Evolutionary conservation across 2,329 filamentous ascomycete genomes (phyloP), one percentile per base, ranked within the genome.

Genomic region (Aspergillus piperis): DNA sequence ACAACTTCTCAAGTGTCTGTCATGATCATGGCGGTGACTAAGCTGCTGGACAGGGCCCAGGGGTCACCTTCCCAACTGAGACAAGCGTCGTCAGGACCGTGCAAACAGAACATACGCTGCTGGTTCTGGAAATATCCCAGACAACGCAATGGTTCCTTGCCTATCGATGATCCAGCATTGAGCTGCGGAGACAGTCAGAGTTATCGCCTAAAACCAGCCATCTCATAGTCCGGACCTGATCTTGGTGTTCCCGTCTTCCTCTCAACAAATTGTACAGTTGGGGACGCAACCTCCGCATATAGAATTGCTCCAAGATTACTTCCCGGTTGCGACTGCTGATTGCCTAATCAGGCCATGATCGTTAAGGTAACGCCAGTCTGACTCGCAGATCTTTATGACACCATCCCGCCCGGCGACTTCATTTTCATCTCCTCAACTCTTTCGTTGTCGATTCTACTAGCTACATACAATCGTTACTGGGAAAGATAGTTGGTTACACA

Each of bases 311-410:
- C 19, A 44, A 19, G 41, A 44, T 44, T 19, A 19, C 41, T 44
- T 44, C 41, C 5, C 41, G 41, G 41, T 23, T 23, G 41, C 21
- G 41, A 44, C 41, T 23, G 41, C 38, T 53, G 11, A 38, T 53
- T 64, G 38, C 62, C 62, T 58, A 55, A 62, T 58, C 41, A 13
- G 60, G 60, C 52, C 30, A 64, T 62, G 60, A 60, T 64, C 62
- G 47, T 60, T 50, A 36, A 42, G 19, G 44, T 60, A 50, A 44
- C 49, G 17, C 7, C 19, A 39, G 39, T 41, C 25, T 41, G 51
- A 42, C 23, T 57, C 53, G 41, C 52, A 54, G 48, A 63, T 63
- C 60, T 56, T 32, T 32, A 56, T 62, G 61, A 61, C 61, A 54
- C 57, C 60, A 64, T 55, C 36, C 54, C 47, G 47, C 30, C 47